Base-by-base conservation (phyloP, 768 basidiomycete species). In the Suillus occidentalis region DNA sequence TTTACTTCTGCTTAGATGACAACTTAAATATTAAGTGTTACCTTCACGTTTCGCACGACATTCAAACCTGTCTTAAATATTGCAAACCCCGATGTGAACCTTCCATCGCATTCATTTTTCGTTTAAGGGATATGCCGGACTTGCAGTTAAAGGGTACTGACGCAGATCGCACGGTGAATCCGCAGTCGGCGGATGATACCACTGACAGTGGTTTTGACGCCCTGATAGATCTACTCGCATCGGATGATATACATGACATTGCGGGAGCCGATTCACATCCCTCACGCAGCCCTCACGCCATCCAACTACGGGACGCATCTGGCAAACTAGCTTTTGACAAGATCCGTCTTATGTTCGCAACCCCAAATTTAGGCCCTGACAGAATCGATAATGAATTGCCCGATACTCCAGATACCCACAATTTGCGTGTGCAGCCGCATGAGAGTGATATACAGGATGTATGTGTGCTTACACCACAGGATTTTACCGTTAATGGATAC, bases 321-420 rank as follows among this genome's bases (percentile, higher is more conserved):
- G 75, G 76, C 34, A 77, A 66, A 69, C 67, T 76, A 14, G 76
- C 77, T 31, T 77, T 68, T 64, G 70, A 71, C 42, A 75, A 74
- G 67, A 72, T 75, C 60, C 76, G 74, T 12, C 49, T 37, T 6
- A 72, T 77, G 71, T 77, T 72, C 39, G 52, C 67, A 28, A 56
- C 56, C 0, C 72, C 76, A 34, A 65, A 69, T 47, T 49, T 56
- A 22, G 39, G 39, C n/a, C 34, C 34, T 56, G 49, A 16, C 4
- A 28, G 18, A 13, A 4, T 25, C 37, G 39, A 22, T 36, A 39
- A 37, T 13, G 31, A 28, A 10, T n/a, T 25, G 8, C 16, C n/a
- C 12, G 34, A 55, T 36, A n/a, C 10, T 34, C 18, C 20, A 36
- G 53, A 42, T 18, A 42, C 36, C 16, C 18, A 40, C 7, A 6